Base-by-base conservation (phyloP, 805 yeast species). In the Pichia paraexigua region DNA sequence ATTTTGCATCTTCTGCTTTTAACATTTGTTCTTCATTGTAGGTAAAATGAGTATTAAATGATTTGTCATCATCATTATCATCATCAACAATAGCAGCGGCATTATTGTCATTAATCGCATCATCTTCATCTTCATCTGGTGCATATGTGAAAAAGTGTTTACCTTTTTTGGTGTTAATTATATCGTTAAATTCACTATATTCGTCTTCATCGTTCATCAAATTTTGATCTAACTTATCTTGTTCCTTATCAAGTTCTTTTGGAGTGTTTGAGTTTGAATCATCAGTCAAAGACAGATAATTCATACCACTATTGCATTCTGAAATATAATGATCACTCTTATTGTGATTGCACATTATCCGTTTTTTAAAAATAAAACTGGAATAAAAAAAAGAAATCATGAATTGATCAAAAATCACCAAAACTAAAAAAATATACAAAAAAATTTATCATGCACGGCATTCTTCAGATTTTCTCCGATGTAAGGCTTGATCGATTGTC, bases 1-100 rank as follows among this genome's bases (percentile, higher is more conserved):
- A 63, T 60, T 84, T 85, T 58, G 86, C 80, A 56, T 83, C 88
- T 53, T 83, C 82, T 48, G 82, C 89, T 59, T 75, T 76, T 58
- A 85, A 71, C 59, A 73, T 71, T 59, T 74, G 74, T 56, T 85
- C 91, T 58, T 85, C 89, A 7, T 80, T 77, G 47, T 82, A 73
- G 1, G 87, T 79, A 60, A 73, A 83, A 62, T 83, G 84, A 10
- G 87, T 76, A 28, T 56, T 61, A 1, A 56, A 43, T 18, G 56
- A 41, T 39, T 52, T 52, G 5, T 48, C 52, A 6, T 48, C 52
- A 35, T 54, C 50, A 41, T 48, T 48, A 11, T 47, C 48, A 7
- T 45, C 52, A 35, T 55, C 49, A 42, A 48, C 50, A 9, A 13
- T n/a, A 15, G 17, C 50, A 9, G 11, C 35, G 7, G 17, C n/a